A percentile compares a stretch with the other conserved stretches of the same genome.
These are phyloP conservation scores for Evansstolkia leycettana DNA, from an alignment of 495 filamentous ascomycete genomes.

Conservation along the genomic window DNA sequence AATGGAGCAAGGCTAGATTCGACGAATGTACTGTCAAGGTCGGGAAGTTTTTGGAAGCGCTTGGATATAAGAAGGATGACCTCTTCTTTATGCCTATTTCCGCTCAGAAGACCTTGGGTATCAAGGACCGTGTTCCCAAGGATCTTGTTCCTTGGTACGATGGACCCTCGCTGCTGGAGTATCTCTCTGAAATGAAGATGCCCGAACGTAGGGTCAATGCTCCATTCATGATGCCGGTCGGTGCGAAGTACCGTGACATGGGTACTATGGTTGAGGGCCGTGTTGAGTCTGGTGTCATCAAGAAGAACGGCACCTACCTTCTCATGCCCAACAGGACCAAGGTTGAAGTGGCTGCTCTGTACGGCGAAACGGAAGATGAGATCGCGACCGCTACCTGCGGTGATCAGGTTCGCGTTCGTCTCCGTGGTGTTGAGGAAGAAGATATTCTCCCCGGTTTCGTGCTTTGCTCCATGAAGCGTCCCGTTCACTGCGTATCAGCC, in stretches of 20 bases:
- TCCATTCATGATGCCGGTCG: conserved; percentile 98
- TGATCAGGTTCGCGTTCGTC: conserved; percentile 86
- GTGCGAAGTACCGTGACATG: conserved; percentile 92
- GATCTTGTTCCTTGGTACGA: conserved; percentile 72
- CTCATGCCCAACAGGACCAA: conserved; percentile 93
- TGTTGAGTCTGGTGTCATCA: conserved; percentile 84
- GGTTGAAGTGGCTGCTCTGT: conserved; percentile 68
- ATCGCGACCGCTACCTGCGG: conserved; percentile 67
- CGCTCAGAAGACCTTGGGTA: conserved; percentile 69
- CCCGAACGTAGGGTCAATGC: conserved; percentile 94
- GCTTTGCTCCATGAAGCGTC: conserved; percentile 79
- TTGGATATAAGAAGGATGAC: conserved; percentile 91
- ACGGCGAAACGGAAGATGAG: conserved; percentile 95
- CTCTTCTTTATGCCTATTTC: conserved; percentile 94
- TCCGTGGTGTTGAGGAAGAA: conserved; percentile 93
- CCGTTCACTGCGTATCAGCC: conserved; percentile 75
- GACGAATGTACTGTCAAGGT: conserved; percentile 88
- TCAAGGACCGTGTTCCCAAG: conserved; percentile 77
- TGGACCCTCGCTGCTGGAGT: conserved; percentile 90
- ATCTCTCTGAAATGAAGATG: conserved; percentile 78
- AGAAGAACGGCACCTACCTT: conserved; percentile 67
- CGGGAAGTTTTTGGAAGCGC: conserved; percentile 69
- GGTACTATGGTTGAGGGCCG: conserved; percentile 96
- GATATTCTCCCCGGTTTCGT: conserved; percentile 96
- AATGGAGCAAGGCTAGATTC: conserved; percentile 88